Evolutionary conservation across 306 rosid species (phyloP), one percentile per base, ranked within the genome.

Genomic region (Parietaria judaica): DNA sequence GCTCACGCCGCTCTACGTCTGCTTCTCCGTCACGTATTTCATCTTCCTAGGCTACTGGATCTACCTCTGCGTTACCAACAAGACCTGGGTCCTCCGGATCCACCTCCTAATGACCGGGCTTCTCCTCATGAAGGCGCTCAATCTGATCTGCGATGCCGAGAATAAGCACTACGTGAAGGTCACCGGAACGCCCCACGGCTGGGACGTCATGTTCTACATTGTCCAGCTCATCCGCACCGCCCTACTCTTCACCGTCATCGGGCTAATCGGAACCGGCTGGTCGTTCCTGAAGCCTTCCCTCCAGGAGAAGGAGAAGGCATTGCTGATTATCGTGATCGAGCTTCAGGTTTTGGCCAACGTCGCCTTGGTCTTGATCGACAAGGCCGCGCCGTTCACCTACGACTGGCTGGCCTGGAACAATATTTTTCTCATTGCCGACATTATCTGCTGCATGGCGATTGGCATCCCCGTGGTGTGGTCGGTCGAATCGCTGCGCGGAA

Each of bases 331-430:
- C 56, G 97, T 89, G 62, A 83, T 89, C 67, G 95, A 91, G 14
- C 96, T 91, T 14, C 96, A 87, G 79, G 98, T 91, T 8, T 31
- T 91, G 36, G 98, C 98, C 5, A 91, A 91, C 38, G 34, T 83
- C 39, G 98, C 98, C 10, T 87, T 89, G 15, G 80, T 91, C 34
- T 91, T 91, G 53, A 91, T 91, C 7, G 98, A 89, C 3, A 96
- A 91, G 64, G 88, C 92, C 0, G 98, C 96, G 23, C 98, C 96
- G 5, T 89, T 89, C 46, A 87, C 88, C 34, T 85, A 85, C 74
- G 96, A 91, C 16, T 89, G 95, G 96, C 92, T 85, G 12, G 85
- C 98, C 3, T 91, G 98, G 96, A 91, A 88, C 48, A 95, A 88
- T 74, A 81, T 91, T 5, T 91, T 91, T 76, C 70, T 88, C 80